Percentiles rank a stretch among this genome's conserved stretches.
Conservation (phyloP, 2,329 filamentous ascomycete species). For the Diatrype stigma region DNA sequence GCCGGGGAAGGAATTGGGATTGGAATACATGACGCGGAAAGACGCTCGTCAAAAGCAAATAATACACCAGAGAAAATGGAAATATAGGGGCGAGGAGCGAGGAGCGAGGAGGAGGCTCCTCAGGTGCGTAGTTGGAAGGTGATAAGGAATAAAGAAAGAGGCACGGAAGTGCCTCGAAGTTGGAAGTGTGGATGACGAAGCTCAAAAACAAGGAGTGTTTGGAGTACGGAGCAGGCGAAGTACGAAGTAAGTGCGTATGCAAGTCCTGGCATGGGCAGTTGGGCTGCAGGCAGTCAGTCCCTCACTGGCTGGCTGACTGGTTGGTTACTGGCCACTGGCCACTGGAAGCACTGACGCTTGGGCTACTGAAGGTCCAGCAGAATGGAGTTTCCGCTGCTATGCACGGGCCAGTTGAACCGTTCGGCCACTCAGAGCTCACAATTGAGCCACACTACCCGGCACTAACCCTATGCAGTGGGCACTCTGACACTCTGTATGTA, state of each 20-base stretch:
- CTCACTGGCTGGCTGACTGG: neutral
- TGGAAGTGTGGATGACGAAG: constrained; percentile 5
- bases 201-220: neutral
- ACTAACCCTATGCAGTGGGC: too few species aligned
- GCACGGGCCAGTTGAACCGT: neutral
- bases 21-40: constrained; percentile 70
- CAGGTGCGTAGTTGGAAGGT: constrained; percentile 6
- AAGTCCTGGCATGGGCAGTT: neutral
- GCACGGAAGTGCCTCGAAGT: neutral
- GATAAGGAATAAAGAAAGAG: neutral
- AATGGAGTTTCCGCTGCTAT: neutral
- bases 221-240: neutral
- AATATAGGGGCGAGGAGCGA: constrained; percentile 19
- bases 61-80: constrained; percentile 4
- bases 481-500: too few species aligned
- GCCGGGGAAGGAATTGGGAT: constrained; percentile 79
- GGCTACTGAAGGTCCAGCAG: neutral
- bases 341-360: neutral
- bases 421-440: neutral
- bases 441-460: neutral
- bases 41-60: constrained; percentile 8
- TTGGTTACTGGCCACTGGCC: neutral
- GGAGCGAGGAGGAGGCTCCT: constrained; percentile 20
- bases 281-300: neutral
- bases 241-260: neutral